phyloP scores from a whole-genome alignment of 1,139 yeast genomes.

The Diutina neorugosa region DNA sequence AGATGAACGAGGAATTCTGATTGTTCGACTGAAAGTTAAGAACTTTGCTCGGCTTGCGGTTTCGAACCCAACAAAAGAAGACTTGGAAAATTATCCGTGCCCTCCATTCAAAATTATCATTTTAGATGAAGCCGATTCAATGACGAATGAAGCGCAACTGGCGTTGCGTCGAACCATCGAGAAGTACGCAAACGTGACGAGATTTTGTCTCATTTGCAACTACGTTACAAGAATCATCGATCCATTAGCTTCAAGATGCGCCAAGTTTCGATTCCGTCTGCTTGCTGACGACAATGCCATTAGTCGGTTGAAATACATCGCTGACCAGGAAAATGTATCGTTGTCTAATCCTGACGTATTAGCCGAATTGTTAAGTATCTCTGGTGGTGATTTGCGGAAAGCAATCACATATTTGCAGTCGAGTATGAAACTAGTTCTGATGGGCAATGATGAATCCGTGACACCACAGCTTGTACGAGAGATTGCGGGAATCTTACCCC shows the following conservation, averaged over 20 bases:
- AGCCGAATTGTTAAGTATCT: conserved; percentile 45
- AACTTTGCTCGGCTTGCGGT: conserved; percentile 83
- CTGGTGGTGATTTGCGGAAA: conserved; percentile 85
- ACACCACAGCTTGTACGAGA: conserved; percentile 45
- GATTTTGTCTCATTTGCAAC: conserved; percentile 90
- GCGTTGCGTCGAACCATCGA: conserved; percentile 97
- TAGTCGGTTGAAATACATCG: conserved; percentile 49
- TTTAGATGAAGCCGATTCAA: conserved; percentile 92
- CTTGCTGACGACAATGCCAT: conserved; percentile 64
- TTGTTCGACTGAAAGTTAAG: conserved; percentile 86
- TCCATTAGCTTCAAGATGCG: conserved; percentile 91
- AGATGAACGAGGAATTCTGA: conserved; percentile 91
- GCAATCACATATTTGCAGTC: conserved; percentile 89
- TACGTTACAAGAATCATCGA: conserved; percentile 93
- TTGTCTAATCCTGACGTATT: conserved; percentile 41
- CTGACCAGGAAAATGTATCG: conserved; percentile 37
- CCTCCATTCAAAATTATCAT: conserved; percentile 86
- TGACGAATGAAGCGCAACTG: conserved; percentile 97
- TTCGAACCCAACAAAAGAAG: conserved; percentile 64
- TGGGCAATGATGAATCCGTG: conserved; percentile 13
- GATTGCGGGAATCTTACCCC: conserved; percentile 78
- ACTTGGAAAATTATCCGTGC: conserved; percentile 68
- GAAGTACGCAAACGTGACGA: conserved; percentile 76
- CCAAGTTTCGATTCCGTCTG: conserved; percentile 82
- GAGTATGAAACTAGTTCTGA: conserved; percentile 52